A percentile compares a stretch with the other conserved stretches of the same genome.
Evolutionary conservation across 805 yeast species (phyloP).

Genomic region (Komagataella ulmi): DNA sequence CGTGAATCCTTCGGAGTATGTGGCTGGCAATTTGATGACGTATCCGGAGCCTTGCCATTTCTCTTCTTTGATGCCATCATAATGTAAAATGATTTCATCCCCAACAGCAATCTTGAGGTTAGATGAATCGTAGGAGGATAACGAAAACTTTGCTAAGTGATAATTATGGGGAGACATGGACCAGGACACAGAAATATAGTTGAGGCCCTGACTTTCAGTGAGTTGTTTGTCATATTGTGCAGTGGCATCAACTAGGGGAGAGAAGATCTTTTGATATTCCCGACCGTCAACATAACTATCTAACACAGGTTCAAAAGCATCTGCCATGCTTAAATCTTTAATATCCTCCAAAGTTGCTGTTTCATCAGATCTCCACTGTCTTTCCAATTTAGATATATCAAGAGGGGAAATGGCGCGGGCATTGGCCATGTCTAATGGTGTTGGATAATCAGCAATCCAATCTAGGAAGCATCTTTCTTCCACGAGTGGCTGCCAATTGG

Average conservation of each 20-base stretch:
- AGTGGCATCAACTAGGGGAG: slow-evolving; percentile 71
- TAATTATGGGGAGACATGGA: slow-evolving; percentile 48
- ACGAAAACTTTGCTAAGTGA: slow-evolving; percentile 54
- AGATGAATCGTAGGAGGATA: slow-evolving; percentile 53
- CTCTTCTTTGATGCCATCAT: slow-evolving; percentile 38
- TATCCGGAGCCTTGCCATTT: slow-evolving; percentile 68
- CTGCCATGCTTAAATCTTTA: slow-evolving; percentile 36
- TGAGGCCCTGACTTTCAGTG: slow-evolving; percentile 68
- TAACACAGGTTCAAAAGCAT: slow-evolving; percentile 55
- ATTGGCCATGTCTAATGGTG: slow-evolving; percentile 44
- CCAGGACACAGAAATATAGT: slow-evolving; percentile 66
- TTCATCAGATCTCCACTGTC: slow-evolving; percentile 66
- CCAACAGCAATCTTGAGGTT: slow-evolving; percentile 70
- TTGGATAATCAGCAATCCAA: slow-evolving; percentile 70
- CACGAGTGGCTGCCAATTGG: slow-evolving; percentile 77
- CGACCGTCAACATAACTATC: slow-evolving; percentile 72
- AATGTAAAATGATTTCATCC: slow-evolving; percentile 62
- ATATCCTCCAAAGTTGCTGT: slow-evolving; percentile 62
- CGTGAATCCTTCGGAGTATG: slow-evolving; percentile 54
- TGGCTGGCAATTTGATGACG: slow-evolving; percentile 58
- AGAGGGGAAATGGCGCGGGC: slow-evolving; percentile 44
- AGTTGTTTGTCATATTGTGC: slow-evolving; percentile 65
- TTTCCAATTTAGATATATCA: slow-evolving; percentile 63
- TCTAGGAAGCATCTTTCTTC: slow-evolving; percentile 65
- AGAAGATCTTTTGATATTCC: slow-evolving; percentile 76